A percentile compares a stretch with the other conserved stretches of the same genome.
These are phyloP conservation scores for Gryganskiella cystojenkinii DNA, from an alignment of 192 early-diverging fungal genomes.

Conservation along the genomic window DNA sequence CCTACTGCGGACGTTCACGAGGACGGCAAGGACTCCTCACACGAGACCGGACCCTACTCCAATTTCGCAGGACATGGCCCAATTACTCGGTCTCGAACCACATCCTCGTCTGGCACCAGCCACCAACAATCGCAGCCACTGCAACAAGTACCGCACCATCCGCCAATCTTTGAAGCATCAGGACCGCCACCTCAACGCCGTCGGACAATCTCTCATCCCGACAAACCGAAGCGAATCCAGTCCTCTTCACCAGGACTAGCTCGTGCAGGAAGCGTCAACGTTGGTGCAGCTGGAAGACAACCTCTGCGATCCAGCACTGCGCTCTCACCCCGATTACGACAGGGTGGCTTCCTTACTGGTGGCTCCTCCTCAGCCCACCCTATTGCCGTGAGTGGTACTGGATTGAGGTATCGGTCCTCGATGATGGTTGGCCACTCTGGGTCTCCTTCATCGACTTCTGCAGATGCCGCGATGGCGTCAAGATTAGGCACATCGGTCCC, in stretches of 20 bases:
- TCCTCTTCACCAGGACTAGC: neutral
- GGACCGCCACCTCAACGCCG: constrained; percentile 19
- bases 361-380: neutral
- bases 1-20: neutral
- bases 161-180: constrained; percentile 9
- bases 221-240: neutral
- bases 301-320: constrained; percentile 29
- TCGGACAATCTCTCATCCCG: constrained; percentile 33
- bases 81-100: neutral
- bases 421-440: constrained; percentile 1
- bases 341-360: constrained; percentile 5
- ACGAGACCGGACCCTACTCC: constrained; percentile 31
- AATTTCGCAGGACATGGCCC: neutral
- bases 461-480: constrained; percentile 10
- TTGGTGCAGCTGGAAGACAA: neutral
- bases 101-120: neutral
- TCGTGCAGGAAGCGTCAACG: neutral
- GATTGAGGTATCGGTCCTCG: neutral
- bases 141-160: too few species aligned
- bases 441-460: too few species aligned
- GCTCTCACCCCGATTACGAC: constrained; percentile 26
- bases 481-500: constrained; percentile 43
- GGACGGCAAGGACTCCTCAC: constrained; percentile 21
- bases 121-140: neutral
- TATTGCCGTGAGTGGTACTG: neutral